Evolutionary conservation across 73 alveolate species (phyloP), one percentile per base, ranked within the genome.

Genomic region (Paramecium bursaria): DNA sequence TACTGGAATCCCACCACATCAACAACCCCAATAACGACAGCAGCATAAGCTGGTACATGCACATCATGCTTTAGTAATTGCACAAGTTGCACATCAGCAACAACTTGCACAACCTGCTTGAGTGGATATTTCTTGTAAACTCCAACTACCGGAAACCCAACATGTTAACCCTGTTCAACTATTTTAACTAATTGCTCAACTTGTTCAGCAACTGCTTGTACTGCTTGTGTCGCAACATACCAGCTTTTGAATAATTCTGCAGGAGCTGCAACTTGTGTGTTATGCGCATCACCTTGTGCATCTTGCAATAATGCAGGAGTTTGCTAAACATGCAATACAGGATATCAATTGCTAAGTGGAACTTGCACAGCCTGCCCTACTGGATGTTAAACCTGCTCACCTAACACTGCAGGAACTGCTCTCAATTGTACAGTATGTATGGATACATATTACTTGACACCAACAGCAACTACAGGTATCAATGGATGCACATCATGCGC

Each of bases 101-200:
- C 50, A 19, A 57, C 44, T 11, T 57, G 60, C 13, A 67, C 82
- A 19, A 10, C 33, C 33, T 67, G 82, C 11, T 67, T 39, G 44
- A 47, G 44, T 67, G 82, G 82, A 67, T 67, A 67, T 15, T 67
- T 39, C 33, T 42, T 67, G 2, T 67, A 67, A 21, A 42, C 82
- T 1, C 60, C 82, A 10, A 57, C 55, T 17, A 1, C 4, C 7
- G 82, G 82, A 3, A 57, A 48, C 14, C 10, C 52, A 11, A 0
- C 0, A 26, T 48, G 51, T 2, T 29, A 23, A 29, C 9, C 4
- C 17, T n/a, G 15, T 10, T 3, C 17, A 30, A 13, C 10, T n/a
- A 55, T 27, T 27, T 27, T 23, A 1, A 30, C 27, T 48, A 27
- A 48, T 11, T 57, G 76, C 33, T n/a, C 50, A 13, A 7, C 30